A percentile compares a stretch with the other conserved stretches of the same genome.
These are phyloP conservation scores for Leccinum variicolor DNA, from an alignment of 768 basidiomycete genomes.

Conservation along the genomic window DNA sequence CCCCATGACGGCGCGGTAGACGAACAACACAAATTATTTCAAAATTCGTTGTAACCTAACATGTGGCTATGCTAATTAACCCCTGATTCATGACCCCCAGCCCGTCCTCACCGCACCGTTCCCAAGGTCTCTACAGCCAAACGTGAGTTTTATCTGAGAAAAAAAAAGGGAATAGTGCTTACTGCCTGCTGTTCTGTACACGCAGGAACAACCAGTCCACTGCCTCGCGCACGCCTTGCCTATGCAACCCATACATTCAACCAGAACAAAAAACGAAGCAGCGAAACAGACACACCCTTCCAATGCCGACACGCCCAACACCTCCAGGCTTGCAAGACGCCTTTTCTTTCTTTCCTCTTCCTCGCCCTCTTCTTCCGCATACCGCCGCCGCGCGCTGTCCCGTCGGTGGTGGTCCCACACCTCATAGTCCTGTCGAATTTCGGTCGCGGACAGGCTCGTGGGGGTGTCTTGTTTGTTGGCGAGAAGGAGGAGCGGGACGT, in stretches of 20 bases:
- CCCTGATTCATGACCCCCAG: slow-evolving; percentile 11
- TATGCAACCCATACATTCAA: slow-evolving; percentile 28
- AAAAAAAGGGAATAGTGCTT: neutral
- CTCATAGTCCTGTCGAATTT: slow-evolving; percentile 87
- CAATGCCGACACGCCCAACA: slow-evolving; percentile 87
- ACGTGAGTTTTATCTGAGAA: neutral
- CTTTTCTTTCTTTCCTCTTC: slow-evolving; percentile 45
- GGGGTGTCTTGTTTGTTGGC: slow-evolving; percentile 96
- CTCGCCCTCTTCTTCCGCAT: slow-evolving; percentile 45
- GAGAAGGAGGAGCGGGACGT: slow-evolving; percentile 84
- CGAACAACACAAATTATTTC: neutral
- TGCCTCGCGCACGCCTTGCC: slow-evolving; percentile 84
- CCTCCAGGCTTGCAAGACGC: slow-evolving; percentile 74
- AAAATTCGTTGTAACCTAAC: neutral
- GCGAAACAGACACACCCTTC: slow-evolving; percentile 63
- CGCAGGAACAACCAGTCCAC: slow-evolving; percentile 95
- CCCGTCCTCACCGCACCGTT: slow-evolving; percentile 8
- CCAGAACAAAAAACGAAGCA: neutral
- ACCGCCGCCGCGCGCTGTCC: slow-evolving; percentile 59
- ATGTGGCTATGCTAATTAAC: slow-evolving; percentile 15
- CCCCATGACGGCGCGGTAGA: slow-evolving; percentile 17
- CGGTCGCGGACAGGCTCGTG: slow-evolving; percentile 76
- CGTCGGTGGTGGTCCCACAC: slow-evolving; percentile 79
- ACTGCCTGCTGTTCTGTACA: slow-evolving; percentile 86
- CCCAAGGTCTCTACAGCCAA: slow-evolving; percentile 16